phyloP scores from a whole-genome alignment of 352 stramenopile species.

The Phytophthora tubulina region DNA sequence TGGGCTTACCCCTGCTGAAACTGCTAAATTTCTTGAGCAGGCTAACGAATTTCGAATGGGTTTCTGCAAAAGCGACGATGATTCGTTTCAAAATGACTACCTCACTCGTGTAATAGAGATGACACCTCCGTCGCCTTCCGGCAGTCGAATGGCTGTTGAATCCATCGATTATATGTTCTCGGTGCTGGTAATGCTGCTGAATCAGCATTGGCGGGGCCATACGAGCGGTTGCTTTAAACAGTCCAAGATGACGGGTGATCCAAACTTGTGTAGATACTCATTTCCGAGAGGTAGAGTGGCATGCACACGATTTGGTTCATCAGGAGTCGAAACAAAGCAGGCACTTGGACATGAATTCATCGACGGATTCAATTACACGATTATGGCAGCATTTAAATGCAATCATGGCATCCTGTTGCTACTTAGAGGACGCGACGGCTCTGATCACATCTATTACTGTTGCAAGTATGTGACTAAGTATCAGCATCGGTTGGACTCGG shows the following conservation, averaged over 20 bases:
- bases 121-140: neutral
- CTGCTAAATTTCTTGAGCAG: neutral
- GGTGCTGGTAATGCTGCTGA: neutral
- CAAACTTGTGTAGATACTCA: neutral
- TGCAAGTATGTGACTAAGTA: slow-evolving; percentile 10
- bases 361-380: neutral
- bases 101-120: neutral
- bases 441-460: slow-evolving; percentile 5
- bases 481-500: slow-evolving; percentile 7
- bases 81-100: neutral
- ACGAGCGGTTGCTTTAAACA: neutral
- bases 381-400: neutral
- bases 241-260: neutral
- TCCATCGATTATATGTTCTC: slow-evolving; percentile 9
- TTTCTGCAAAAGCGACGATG: neutral
- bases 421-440: neutral
- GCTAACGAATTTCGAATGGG: neutral
- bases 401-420: neutral
- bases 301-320: neutral
- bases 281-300: neutral
- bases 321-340: neutral
- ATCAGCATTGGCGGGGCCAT: slow-evolving; percentile 11
- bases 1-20: neutral
- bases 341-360: neutral
- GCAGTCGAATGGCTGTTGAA: neutral